Evolutionary conservation across 2,329 filamentous ascomycete species (phyloP), one percentile per base, ranked within the genome.

Genomic region (Exophiala calicioides): DNA sequence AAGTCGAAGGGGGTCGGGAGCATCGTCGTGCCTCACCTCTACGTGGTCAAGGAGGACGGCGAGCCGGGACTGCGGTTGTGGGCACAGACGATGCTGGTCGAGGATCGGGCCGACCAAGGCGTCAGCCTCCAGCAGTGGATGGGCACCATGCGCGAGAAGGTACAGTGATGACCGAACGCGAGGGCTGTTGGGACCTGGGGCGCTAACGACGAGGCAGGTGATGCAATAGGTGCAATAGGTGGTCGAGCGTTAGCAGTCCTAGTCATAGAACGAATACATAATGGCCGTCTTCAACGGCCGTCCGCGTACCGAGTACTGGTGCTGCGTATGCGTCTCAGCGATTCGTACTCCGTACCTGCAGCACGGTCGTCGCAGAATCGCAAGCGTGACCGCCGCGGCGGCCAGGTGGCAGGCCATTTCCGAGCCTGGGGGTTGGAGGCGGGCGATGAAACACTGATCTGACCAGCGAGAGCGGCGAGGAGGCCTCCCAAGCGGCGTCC

Each of bases 51-150:
- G 60, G 91, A 97, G 68, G 93, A 97, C 63, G 93, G 93, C 41
- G 93, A 98, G 71, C 93, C 93, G 23, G 91, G 88, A 61, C 74
- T 98, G 66, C 90, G 94, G 71, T 75, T 97, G 55, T 98, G 93
- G 93, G 93, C 93, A 33, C 91, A 96, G 76, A 96, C 93, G 32
- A 76, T 97, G 68, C 74, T 98, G 61, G 86, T 98, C 35, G 93
- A 98, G 70, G 93, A 98, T 70, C 79, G 91, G 57, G 89, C 91
- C 44, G 93, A 98, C 66, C 90, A 96, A 72, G 86, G 90, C 38
- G 84, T 95, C 71, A 95, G 90, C 65, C 84, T 93, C 63, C 85
- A 85, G 60, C 91, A 97, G 71, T 98, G 90, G 85, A 85, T 97
- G 76, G 90, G 89, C 46, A 84, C 81, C 62, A 71, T 98, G 69